These are phyloP conservation scores for Blastobotrys apis DNA, from an alignment of 1,139 yeast species.

Conservation along the genomic window DNA sequence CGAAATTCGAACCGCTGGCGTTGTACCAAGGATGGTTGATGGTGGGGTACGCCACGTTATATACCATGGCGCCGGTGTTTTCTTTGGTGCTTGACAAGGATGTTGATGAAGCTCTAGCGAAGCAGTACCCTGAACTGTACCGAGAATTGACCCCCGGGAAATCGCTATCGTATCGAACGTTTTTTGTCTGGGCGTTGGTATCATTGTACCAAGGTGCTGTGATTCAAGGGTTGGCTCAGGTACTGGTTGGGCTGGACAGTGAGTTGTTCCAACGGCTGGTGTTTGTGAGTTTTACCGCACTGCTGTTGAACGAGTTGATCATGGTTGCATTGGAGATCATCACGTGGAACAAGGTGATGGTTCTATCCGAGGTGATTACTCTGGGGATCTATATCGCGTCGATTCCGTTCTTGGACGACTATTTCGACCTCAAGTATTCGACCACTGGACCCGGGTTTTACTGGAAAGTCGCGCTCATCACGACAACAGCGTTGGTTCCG, in stretches of 20 bases:
- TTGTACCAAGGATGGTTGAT: conserved; percentile 92
- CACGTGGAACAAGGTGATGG: conserved; percentile 83
- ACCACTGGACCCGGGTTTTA: conserved; percentile 49
- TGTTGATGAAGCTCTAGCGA: conserved; percentile 83
- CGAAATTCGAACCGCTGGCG: conserved; percentile 89
- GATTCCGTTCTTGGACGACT: conserved; percentile 78
- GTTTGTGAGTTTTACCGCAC: conserved; percentile 73
- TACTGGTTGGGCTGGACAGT: conserved; percentile 58
- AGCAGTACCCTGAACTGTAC: conserved; percentile 89
- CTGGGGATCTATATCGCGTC: conserved; percentile 63
- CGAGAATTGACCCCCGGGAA: conserved; percentile 86
- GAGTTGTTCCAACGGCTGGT: conserved; percentile 70
- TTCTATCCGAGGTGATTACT: conserved; percentile 67
- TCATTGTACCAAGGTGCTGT: conserved; percentile 80
- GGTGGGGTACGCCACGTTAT: conserved; percentile 97
- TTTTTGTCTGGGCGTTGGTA: conserved; percentile 85
- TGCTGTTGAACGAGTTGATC: conserved; percentile 77
- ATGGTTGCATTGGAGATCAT: conserved; percentile 93
- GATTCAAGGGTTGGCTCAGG: conserved; percentile 77
- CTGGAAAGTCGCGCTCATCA: conserved; percentile 65
- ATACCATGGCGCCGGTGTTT: conserved; percentile 98
- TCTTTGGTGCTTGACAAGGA: conserved; percentile 88
- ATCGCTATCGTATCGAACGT: conserved; percentile 79
- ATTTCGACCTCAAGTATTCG: conserved; percentile 69
- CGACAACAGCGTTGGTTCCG: conserved; percentile 73